Evolutionary conservation across 371 early-diverging fungal genomes (phyloP).

Genomic region (Actinomucor elegans): DNA sequence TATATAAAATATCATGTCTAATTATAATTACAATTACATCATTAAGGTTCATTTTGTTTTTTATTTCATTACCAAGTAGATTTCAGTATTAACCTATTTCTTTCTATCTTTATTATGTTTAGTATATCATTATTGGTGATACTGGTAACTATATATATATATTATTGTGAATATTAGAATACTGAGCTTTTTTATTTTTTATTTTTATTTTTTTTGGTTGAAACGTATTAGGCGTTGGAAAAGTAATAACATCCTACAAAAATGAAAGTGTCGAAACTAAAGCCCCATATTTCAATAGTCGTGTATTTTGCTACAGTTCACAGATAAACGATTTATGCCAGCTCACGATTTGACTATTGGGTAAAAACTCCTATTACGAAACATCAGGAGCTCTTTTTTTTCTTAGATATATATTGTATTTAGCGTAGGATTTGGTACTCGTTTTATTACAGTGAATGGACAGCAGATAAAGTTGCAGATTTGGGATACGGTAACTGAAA

Average conservation of each 20-base stretch:
- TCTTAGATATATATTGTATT: background rate
- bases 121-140: conserved; percentile 85
- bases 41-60: conserved; percentile 42
- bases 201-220: background rate
- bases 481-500: conserved; percentile 95
- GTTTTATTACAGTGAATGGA: conserved; percentile 76
- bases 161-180: too few species aligned
- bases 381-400: background rate
- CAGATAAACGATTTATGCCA: conserved; percentile 81
- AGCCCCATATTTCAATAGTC: conserved; percentile 56
- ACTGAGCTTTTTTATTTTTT: too few species aligned
- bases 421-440: conserved; percentile 84
- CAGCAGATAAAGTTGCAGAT: conserved; percentile 94
- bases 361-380: conserved; percentile 28
- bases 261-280: conserved; percentile 9
- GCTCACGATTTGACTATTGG: conserved; percentile 87
- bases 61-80: background rate
- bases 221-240: conserved; percentile 62
- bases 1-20: conserved; percentile 39
- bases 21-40: conserved; percentile 55
- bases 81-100: too few species aligned
- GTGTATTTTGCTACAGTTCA: conserved; percentile 80
- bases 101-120: too few species aligned
- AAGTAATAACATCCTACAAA: conserved; percentile 42
- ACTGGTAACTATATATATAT: conserved; percentile 54